phyloP scores from a whole-genome alignment of 1,284 basidiomycete genomes.

The Ganoderma meredithae region DNA sequence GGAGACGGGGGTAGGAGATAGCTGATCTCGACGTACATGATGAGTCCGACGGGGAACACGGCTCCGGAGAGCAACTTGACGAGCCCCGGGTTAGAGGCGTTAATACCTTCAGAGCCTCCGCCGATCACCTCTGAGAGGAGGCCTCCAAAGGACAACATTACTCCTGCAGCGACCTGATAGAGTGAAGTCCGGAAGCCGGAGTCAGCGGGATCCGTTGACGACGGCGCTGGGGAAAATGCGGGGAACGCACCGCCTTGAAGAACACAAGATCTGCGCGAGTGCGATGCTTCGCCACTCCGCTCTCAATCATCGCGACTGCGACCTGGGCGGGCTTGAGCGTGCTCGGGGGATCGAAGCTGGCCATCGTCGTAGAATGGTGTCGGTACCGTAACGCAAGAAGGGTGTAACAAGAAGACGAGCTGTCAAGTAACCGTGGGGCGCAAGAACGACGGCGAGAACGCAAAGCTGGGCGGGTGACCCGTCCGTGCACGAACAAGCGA shows the following conservation, averaged over 20 bases:
- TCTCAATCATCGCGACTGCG: slow-evolving; percentile 61
- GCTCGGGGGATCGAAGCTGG: slow-evolving; percentile 47
- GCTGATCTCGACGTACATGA: slow-evolving; percentile 58
- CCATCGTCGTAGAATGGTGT: slow-evolving; percentile 26
- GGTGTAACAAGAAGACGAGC: neutral
- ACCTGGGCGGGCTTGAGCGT: slow-evolving; percentile 70
- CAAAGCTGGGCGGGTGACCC: neutral
- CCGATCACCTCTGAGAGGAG: slow-evolving; percentile 65
- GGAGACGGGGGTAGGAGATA: neutral
- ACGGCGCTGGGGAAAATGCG: neutral
- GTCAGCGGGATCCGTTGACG: neutral
- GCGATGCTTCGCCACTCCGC: slow-evolving; percentile 66
- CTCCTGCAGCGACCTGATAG: slow-evolving; percentile 66
- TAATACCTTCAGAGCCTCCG: slow-evolving; percentile 64
- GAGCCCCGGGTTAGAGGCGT: slow-evolving; percentile 64
- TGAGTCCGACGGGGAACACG: slow-evolving; percentile 78
- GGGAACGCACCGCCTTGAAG: slow-evolving; percentile 65
- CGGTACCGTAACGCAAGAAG: slow-evolving; percentile 2
- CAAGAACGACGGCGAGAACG: neutral
- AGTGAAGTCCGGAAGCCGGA: neutral
- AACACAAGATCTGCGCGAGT: slow-evolving; percentile 68
- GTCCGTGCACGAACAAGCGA: slow-evolving; percentile 1
- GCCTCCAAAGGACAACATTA: slow-evolving; percentile 78
- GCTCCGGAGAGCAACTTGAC: slow-evolving; percentile 71
- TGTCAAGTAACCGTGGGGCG: neutral